Percentiles rank a stretch among this genome's conserved stretches.
phyloP scores from a whole-genome alignment of 2,329 filamentous ascomycete species.

The Thielaviopsis ethacetica region DNA sequence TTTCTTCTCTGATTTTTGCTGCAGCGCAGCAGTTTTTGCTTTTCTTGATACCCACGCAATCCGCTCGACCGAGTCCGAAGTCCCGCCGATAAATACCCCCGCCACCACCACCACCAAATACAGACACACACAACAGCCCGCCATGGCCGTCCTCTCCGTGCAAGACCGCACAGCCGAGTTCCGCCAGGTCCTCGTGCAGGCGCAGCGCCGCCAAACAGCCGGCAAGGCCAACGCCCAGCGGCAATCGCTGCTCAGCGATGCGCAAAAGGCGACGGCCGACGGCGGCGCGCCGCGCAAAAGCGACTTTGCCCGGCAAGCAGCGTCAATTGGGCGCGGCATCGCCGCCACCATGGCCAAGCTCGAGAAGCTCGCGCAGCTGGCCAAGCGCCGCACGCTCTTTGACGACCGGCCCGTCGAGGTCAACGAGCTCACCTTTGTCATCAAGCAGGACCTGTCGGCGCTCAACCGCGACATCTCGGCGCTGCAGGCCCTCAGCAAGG shows the following conservation, averaged over 20 bases:
- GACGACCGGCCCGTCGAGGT: slow-evolving; percentile 95
- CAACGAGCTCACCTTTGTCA: slow-evolving; percentile 90
- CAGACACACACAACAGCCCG: slow-evolving; percentile 4
- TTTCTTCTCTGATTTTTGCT: neutral
- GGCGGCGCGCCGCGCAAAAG: slow-evolving; percentile 43
- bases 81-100: neutral
- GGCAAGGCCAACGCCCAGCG: slow-evolving; percentile 65
- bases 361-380: slow-evolving; percentile 83
- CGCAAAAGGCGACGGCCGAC: slow-evolving; percentile 49
- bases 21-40: neutral
- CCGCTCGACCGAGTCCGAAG: neutral
- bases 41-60: neutral
- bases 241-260: slow-evolving; percentile 60
- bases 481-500: slow-evolving; percentile 58
- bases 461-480: slow-evolving; percentile 73
- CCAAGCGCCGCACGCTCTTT: slow-evolving; percentile 92
- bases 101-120: slow-evolving; percentile 3
- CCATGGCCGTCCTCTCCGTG: slow-evolving; percentile 57
- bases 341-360: slow-evolving; percentile 86
- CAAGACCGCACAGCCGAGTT: slow-evolving; percentile 97
- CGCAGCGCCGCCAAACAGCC: slow-evolving; percentile 61
- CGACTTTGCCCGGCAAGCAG: slow-evolving; percentile 84
- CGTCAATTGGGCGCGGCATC: slow-evolving; percentile 83
- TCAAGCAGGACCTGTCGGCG: slow-evolving; percentile 85
- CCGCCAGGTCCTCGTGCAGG: slow-evolving; percentile 73